Percentiles rank a stretch among this genome's conserved stretches.
phyloP scores from a whole-genome alignment of 306 rosid genomes.

The Vigna nakashimae region DNA sequence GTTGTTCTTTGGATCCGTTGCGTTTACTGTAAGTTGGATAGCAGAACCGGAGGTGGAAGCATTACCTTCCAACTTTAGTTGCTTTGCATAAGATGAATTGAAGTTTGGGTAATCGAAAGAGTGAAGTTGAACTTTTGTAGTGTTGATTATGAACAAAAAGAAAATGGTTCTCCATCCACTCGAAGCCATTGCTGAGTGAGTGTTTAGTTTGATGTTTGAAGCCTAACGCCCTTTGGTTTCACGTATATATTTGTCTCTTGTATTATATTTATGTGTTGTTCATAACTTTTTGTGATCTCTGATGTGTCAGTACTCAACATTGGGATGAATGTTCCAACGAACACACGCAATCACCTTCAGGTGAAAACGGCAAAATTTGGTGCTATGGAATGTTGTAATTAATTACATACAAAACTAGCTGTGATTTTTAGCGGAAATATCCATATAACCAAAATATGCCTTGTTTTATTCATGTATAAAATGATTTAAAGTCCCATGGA shows the following conservation, averaged over 20 bases:
- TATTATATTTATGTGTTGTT: background rate
- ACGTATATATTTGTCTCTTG: background rate
- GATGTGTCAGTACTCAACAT: background rate
- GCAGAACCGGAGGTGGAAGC: slow-evolving; percentile 13
- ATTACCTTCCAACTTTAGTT: slow-evolving; percentile 17
- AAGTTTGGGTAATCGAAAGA: slow-evolving; percentile 32
- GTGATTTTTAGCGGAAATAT: background rate
- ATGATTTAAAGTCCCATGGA: background rate
- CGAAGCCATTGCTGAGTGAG: slow-evolving; percentile 29
- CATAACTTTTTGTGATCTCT: background rate
- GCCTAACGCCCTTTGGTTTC: slow-evolving; percentile 1
- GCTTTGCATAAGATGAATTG: background rate
- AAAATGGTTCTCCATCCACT: slow-evolving; percentile 18
- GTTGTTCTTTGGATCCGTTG: too few relatives aligned
- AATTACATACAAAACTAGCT: background rate
- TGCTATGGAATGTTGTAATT: background rate
- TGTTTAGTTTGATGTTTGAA: slow-evolving; percentile 29
- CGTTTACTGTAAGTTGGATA: background rate
- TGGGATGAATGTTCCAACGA: background rate
- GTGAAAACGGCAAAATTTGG: background rate
- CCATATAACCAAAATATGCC: background rate
- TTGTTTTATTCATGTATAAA: background rate
- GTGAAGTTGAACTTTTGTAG: background rate
- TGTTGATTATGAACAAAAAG: slow-evolving; percentile 10
- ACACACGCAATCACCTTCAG: background rate